Evolutionary conservation across 2,329 filamentous ascomycete species (phyloP).

Genomic region (Alternaria dauci): DNA sequence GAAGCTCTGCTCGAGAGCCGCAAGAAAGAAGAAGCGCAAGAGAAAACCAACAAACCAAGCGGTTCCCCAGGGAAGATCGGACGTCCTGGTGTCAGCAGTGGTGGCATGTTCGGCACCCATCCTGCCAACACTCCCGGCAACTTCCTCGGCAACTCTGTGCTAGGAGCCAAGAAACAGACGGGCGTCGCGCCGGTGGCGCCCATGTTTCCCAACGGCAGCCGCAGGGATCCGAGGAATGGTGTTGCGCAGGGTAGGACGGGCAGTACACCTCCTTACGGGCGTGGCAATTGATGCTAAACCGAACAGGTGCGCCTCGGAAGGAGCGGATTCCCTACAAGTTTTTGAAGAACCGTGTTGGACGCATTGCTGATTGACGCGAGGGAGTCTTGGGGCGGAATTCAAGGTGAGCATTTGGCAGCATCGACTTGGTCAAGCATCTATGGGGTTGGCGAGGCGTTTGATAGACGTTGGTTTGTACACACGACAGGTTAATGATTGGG

Average conservation of each 20-base stretch:
- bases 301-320: background rate
- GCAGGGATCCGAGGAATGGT: conserved; percentile 17
- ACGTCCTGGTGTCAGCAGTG: background rate
- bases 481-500: background rate
- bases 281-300: background rate
- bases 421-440: background rate
- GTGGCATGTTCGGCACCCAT: conserved; percentile 7
- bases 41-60: background rate
- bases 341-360: background rate
- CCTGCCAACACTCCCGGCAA: conserved; percentile 16
- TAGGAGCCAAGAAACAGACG: conserved; percentile 24
- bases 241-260: background rate
- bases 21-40: background rate
- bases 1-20: background rate
- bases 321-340: background rate
- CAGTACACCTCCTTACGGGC: background rate
- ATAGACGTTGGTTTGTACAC: background rate
- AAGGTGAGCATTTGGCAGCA: background rate
- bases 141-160: conserved; percentile 25
- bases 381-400: background rate
- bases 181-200: conserved; percentile 31
- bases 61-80: background rate
- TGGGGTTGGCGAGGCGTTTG: background rate
- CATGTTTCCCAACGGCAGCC: conserved; percentile 20
- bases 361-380: background rate